These are phyloP conservation scores for Ajuga reptans DNA, from an alignment of 305 asterid genomes.

Conservation along the genomic window DNA sequence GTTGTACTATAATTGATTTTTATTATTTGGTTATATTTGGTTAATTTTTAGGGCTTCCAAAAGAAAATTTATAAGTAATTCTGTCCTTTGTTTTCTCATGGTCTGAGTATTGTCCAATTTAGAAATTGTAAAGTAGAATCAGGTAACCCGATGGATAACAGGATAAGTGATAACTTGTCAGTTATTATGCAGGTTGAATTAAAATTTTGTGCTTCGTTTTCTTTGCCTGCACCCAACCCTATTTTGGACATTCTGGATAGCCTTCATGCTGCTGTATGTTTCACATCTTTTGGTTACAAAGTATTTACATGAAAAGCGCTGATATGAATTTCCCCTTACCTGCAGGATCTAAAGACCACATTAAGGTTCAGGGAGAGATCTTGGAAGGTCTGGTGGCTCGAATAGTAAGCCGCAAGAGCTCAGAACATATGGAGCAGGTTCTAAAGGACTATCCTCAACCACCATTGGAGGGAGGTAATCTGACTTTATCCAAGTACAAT, in stretches of 20 bases:
- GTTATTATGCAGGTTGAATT: background rate
- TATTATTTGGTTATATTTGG: no score
- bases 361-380: conserved; percentile 88
- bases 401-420: conserved; percentile 72
- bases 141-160: background rate
- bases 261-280: background rate
- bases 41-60: no score
- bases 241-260: background rate
- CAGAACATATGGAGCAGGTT: conserved; percentile 71
- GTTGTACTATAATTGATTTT: no score
- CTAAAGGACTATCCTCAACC: conserved; percentile 62
- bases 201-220: background rate
- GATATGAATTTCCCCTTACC: conserved; percentile 17
- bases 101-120: background rate
- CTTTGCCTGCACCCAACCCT: background rate
- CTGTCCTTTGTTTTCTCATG: background rate
- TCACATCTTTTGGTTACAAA: conserved; percentile 1
- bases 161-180: background rate
- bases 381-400: conserved; percentile 99
- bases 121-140: conserved; percentile 11
- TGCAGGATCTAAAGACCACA: conserved; percentile 86
- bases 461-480: conserved; percentile 63
- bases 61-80: no score
- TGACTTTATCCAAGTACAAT: background rate
- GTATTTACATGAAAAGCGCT: conserved; percentile 6